A percentile compares a stretch with the other conserved stretches of the same genome.
Evolutionary conservation across 1,284 basidiomycete species (phyloP).

Genomic region (Moesziomyces antarcticus): DNA sequence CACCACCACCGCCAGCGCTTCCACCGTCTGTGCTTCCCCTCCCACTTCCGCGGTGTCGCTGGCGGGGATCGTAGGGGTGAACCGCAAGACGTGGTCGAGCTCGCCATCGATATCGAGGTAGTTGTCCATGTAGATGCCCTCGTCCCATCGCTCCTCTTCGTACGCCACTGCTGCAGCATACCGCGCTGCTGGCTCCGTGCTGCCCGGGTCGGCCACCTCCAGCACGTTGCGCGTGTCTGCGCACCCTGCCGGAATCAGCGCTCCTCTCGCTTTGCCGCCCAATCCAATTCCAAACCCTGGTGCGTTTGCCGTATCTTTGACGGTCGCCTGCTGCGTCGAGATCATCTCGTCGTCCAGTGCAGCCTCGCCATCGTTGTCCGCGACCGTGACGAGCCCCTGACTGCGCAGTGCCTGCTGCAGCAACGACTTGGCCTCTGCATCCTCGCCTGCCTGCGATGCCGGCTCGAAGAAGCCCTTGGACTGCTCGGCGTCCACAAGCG

Average conservation of each 20-base stretch:
- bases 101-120: conserved; percentile 40
- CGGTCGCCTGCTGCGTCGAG: neutral
- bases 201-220: conserved; percentile 36
- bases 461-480: conserved; percentile 34
- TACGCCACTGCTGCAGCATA: conserved; percentile 10
- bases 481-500: conserved; percentile 35
- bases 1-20: conserved; percentile 15
- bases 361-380: conserved; percentile 32
- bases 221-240: conserved; percentile 23
- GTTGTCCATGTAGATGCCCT: conserved; percentile 49
- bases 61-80: conserved; percentile 3
- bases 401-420: conserved; percentile 31
- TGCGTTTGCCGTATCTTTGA: neutral
- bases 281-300: conserved; percentile 19
- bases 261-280: conserved; percentile 7
- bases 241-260: conserved; percentile 23
- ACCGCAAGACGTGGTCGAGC: conserved; percentile 16
- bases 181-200: conserved; percentile 11
- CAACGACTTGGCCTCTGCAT: conserved; percentile 27
- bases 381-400: conserved; percentile 26
- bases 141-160: conserved; percentile 42
- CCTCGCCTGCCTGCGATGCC: neutral
- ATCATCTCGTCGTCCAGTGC: neutral
- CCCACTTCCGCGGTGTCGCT: too few relatives aligned
- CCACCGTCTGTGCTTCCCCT: conserved; percentile 2